Conservation (phyloP, 495 filamentous ascomycete species). For the Penicillium tannophilum region DNA sequence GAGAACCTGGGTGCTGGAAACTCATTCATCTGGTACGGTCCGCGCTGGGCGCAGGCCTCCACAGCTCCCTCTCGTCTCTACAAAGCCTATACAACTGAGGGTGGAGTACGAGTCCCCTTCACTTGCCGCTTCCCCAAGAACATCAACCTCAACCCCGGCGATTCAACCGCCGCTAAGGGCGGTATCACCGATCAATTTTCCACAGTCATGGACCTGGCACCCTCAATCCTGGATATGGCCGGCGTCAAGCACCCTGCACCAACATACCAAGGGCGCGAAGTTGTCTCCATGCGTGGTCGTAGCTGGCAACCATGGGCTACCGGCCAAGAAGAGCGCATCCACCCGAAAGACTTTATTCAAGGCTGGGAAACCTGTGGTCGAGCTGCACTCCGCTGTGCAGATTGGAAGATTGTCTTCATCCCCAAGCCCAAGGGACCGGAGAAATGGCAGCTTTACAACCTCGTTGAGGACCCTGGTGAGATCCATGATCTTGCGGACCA, state of each 20-base stretch:
- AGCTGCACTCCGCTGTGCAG: slow-evolving; percentile 45
- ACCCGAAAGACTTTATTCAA: slow-evolving; percentile 49
- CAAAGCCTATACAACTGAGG: slow-evolving; percentile 65
- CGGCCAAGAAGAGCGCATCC: slow-evolving; percentile 39
- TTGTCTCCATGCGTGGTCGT: slow-evolving; percentile 61
- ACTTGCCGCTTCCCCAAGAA: slow-evolving; percentile 51
- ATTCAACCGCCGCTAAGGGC: slow-evolving; percentile 24
- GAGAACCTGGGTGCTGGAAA: slow-evolving; percentile 63
- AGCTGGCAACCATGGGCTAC: slow-evolving; percentile 47
- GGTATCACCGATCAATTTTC: slow-evolving; percentile 58
- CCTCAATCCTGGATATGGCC: slow-evolving; percentile 62
- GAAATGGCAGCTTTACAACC: slow-evolving; percentile 52
- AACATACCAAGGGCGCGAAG: slow-evolving; percentile 55
- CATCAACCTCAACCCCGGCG: slow-evolving; percentile 21
- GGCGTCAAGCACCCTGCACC: slow-evolving; percentile 60
- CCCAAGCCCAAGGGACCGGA: slow-evolving; percentile 52
- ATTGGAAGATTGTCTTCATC: slow-evolving; percentile 54
- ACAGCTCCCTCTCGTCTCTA: slow-evolving; percentile 64
- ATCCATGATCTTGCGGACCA: slow-evolving; percentile 59
- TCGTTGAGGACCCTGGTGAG: slow-evolving; percentile 49
- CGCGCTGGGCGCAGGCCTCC: slow-evolving; percentile 64
- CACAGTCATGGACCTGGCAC: slow-evolving; percentile 66
- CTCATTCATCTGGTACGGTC: slow-evolving; percentile 68
- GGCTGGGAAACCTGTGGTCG: slow-evolving; percentile 53
- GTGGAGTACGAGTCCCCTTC: slow-evolving; percentile 61